Percentiles rank a stretch among this genome's conserved stretches.
Evolutionary conservation across 2,329 filamentous ascomycete genomes (phyloP).

Genomic region (Xylaria sp.): DNA sequence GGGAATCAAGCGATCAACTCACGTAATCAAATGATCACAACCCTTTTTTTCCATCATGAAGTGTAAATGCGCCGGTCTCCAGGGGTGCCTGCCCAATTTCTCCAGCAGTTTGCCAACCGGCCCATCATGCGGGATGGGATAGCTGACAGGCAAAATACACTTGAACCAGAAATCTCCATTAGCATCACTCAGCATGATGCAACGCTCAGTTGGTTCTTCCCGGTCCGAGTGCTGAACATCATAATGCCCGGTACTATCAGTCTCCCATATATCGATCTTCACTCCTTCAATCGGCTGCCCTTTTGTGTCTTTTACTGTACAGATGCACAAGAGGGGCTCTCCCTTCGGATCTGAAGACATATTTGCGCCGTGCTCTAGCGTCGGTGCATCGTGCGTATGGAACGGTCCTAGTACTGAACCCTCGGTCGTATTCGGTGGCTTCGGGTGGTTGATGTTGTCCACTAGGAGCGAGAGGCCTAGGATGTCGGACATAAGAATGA

Average conservation of each 20-base stretch:
- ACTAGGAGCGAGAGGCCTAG: constrained; percentile 83
- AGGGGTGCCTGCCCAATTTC: constrained; percentile 76
- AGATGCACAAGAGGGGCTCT: constrained; percentile 76
- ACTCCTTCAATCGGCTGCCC: constrained; percentile 72
- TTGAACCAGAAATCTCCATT: constrained; percentile 86
- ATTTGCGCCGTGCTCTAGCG: constrained; percentile 62
- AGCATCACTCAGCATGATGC: constrained; percentile 74
- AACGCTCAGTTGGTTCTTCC: constrained; percentile 73
- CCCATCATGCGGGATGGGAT: constrained; percentile 85
- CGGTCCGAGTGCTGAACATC: constrained; percentile 80
- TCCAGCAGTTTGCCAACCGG: constrained; percentile 79
- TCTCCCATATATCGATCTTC: constrained; percentile 87
- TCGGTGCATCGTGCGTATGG: constrained; percentile 80
- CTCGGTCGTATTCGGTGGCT: constrained; percentile 75
- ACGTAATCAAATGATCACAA: constrained; percentile 86
- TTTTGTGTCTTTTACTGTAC: constrained; percentile 72
- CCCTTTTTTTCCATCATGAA: constrained; percentile 88
- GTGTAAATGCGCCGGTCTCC: constrained; percentile 81
- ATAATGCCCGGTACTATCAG: constrained; percentile 81
- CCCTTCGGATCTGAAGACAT: constrained; percentile 78
- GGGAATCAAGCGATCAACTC: constrained; percentile 51
- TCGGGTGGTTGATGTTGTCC: constrained; percentile 85
- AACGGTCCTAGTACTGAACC: constrained; percentile 85
- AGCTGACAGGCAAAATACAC: constrained; percentile 84
- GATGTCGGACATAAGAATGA: constrained; percentile 83